Percentiles rank a stretch among this genome's conserved stretches.
phyloP scores from a whole-genome alignment of 1,284 basidiomycete genomes.

The Mycena sp. region DNA sequence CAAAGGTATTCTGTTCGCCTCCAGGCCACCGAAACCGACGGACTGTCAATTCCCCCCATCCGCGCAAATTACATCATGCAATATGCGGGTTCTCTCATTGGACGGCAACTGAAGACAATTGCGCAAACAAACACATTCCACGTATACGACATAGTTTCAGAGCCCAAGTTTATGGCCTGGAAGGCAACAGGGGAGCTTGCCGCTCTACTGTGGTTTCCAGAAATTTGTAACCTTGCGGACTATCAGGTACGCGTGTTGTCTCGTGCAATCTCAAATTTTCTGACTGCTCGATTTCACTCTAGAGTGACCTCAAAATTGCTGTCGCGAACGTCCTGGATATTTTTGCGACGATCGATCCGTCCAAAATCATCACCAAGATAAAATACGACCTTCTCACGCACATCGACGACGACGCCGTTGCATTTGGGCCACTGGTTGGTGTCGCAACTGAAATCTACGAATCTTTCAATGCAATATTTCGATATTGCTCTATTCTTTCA shows the following conservation, averaged over 20 bases:
- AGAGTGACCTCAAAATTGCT: too few relatives aligned
- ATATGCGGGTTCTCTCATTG: constrained; percentile 47
- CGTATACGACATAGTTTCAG: constrained; percentile 32
- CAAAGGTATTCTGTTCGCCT: too few relatives aligned
- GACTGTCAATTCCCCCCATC: constrained; percentile 40
- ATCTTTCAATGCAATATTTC: too few relatives aligned
- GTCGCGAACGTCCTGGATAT: too few relatives aligned
- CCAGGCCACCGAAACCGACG: constrained; percentile 40
- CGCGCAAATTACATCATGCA: constrained; percentile 43
- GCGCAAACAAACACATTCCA: constrained; percentile 43
- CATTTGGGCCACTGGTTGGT: constrained; percentile 28
- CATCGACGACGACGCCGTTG: too few relatives aligned
- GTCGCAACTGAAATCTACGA: constrained; percentile 34
- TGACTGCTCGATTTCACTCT: too few relatives aligned
- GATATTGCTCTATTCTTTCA: too few relatives aligned
- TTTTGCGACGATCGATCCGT: too few relatives aligned
- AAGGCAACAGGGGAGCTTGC: constrained; percentile 44
- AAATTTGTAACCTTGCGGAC: constrained; percentile 44
- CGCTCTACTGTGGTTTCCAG: constrained; percentile 46
- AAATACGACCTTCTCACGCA: too few relatives aligned
- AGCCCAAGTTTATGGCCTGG: constrained; percentile 35
- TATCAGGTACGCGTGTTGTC: constrained; percentile 41
- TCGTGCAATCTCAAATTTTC: too few relatives aligned
- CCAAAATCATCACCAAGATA: too few relatives aligned
- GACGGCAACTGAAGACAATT: constrained; percentile 49